phyloP scores from a whole-genome alignment of 441 rosid species.

The Pelargonium australe region DNA sequence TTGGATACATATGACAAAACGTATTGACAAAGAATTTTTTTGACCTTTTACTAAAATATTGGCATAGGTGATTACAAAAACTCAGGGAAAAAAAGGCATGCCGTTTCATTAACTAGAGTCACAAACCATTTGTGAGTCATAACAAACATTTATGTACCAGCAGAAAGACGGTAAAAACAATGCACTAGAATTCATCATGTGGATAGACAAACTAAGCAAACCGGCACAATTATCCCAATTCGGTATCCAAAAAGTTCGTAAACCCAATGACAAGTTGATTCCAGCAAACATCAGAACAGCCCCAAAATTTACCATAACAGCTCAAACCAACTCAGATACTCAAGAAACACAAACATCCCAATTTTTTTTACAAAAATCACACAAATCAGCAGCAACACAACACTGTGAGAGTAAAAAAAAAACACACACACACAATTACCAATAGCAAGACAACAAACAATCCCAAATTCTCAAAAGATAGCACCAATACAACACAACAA shows the following conservation, averaged over 20 bases:
- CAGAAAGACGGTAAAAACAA: too few species aligned
- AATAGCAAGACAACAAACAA: not conserved
- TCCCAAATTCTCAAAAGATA: not conserved
- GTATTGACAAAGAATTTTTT: too few species aligned
- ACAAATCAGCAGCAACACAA: not conserved
- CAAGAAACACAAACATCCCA: constrained; percentile 2
- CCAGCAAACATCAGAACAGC: not conserved
- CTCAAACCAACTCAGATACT: not conserved
- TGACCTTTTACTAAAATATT: too few species aligned
- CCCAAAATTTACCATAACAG: not conserved
- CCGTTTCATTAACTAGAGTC: too few species aligned
- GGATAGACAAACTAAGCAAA: too few species aligned
- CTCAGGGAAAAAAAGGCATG: too few species aligned
- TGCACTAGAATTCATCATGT: too few species aligned
- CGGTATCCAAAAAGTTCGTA: not conserved
- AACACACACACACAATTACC: not conserved
- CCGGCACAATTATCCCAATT: not conserved
- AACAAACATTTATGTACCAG: too few species aligned
- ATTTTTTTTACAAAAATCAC: not conserved
- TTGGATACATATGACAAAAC: too few species aligned
- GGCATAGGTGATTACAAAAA: too few species aligned
- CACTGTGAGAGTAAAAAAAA: not conserved
- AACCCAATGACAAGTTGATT: not conserved
- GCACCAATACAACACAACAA: too few species aligned
- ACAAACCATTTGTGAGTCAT: too few species aligned